phyloP scores from a whole-genome alignment of 768 basidiomycete species.

The Tulasnella calospora region DNA sequence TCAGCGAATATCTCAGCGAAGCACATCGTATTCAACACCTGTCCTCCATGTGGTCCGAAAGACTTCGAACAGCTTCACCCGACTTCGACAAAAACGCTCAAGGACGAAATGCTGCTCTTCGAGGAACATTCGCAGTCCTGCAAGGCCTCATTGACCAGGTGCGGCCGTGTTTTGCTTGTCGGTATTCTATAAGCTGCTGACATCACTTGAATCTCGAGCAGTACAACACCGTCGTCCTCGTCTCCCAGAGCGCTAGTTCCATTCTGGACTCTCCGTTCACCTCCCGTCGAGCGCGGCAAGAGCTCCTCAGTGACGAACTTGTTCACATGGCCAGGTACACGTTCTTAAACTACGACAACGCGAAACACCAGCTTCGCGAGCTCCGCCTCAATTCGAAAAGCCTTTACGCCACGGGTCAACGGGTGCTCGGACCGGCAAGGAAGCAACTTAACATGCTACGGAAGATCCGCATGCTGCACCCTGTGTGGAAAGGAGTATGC shows the following conservation, averaged over 20 bases:
- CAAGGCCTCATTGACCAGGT: background rate
- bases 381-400: background rate
- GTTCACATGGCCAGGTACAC: background rate
- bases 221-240: conserved; percentile 2
- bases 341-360: background rate
- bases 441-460: background rate
- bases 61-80: background rate
- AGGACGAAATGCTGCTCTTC: background rate
- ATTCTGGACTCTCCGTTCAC: background rate
- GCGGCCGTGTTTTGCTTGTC: background rate
- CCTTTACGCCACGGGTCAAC: background rate
- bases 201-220: background rate
- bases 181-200: background rate
- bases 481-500: background rate
- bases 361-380: conserved; percentile 1
- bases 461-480: background rate
- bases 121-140: background rate
- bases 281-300: background rate
- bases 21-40: background rate
- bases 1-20: background rate
- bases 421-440: background rate
- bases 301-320: background rate
- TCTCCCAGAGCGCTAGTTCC: background rate
- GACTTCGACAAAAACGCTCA: background rate
- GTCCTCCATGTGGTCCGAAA: background rate